Evolutionary conservation across 495 filamentous ascomycete species (phyloP).

Genomic region (Jackrogersella multiformis): DNA sequence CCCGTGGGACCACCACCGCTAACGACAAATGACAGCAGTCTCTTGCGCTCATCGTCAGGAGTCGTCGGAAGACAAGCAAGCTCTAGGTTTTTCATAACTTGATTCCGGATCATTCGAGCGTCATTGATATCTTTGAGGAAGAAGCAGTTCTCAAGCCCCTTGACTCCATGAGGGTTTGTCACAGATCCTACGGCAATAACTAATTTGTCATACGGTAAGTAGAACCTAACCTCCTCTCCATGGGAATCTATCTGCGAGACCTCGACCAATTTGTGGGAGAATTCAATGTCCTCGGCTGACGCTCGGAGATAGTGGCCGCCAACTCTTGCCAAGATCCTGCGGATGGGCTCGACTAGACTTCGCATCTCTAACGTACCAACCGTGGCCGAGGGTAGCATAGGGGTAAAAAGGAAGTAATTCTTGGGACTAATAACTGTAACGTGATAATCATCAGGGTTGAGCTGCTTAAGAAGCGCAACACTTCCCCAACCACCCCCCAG

Average conservation of each 20-base stretch:
- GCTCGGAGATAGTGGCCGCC: conserved; percentile 91
- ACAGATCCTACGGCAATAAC: conserved; percentile 92
- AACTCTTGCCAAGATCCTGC: conserved; percentile 78
- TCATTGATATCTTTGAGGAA: conserved; percentile 95
- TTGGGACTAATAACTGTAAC: conserved; percentile 92
- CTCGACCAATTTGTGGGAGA: conserved; percentile 90
- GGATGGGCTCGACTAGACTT: conserved; percentile 91
- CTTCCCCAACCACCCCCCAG: conserved; percentile 96
- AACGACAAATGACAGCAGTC: conserved; percentile 92
- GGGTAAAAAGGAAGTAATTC: conserved; percentile 98
- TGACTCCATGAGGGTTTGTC: conserved; percentile 95
- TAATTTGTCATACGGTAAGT: conserved; percentile 98
- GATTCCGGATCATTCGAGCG: conserved; percentile 86
- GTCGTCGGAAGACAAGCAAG: conserved; percentile 93
- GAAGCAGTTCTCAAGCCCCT: conserved; percentile 92
- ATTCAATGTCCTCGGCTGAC: conserved; percentile 85
- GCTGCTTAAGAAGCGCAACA: conserved; percentile 87
- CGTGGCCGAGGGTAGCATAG: conserved; percentile 95
- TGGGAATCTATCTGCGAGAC: conserved; percentile 74
- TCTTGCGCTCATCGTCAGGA: conserved; percentile 83
- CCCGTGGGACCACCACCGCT: conserved; percentile 96
- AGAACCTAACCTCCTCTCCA: conserved; percentile 81
- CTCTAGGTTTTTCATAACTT: conserved; percentile 92
- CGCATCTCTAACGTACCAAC: conserved; percentile 93
- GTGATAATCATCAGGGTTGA: conserved; percentile 91